Conservation (phyloP, 2,329 filamentous ascomycete species). For the Colletotrichum musae region DNA sequence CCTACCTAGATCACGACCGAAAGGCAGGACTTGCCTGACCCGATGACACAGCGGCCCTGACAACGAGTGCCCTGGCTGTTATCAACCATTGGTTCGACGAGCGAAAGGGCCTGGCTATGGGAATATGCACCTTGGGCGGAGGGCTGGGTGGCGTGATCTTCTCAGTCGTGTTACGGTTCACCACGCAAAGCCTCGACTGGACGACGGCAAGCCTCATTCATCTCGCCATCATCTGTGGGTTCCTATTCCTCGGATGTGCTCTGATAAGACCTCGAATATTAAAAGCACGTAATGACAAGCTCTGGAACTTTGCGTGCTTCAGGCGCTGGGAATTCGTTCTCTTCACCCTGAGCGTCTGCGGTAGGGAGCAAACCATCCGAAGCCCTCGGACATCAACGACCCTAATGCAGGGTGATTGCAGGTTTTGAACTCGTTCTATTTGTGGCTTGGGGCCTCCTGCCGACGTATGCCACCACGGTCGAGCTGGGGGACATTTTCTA, state of each 20-base stretch:
- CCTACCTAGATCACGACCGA: background rate
- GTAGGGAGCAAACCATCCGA: constrained; percentile 38
- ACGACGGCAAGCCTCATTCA: constrained; percentile 43
- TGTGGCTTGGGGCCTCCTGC: constrained; percentile 50
- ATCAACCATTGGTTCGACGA: constrained; percentile 47
- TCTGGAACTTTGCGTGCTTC: constrained; percentile 39
- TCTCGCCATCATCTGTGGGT: constrained; percentile 42
- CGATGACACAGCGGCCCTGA: constrained; percentile 43
- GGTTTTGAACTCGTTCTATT: constrained; percentile 51
- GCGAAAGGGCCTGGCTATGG: constrained; percentile 44
- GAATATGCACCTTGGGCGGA: constrained; percentile 47
- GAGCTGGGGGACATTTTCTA: constrained; percentile 47
- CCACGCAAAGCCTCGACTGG: constrained; percentile 46
- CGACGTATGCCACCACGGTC: constrained; percentile 46
- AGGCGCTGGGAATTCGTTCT: constrained; percentile 46
- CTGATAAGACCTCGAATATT: constrained; percentile 42
- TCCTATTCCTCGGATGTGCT: constrained; percentile 43
- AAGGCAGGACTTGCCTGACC: background rate
- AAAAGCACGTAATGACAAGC: constrained; percentile 21
- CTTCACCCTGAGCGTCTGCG: constrained; percentile 46
- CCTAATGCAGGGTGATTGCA: constrained; percentile 34
- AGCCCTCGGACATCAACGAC: background rate
- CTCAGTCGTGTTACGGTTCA: constrained; percentile 46
- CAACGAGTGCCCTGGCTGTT: constrained; percentile 46
- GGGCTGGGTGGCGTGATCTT: constrained; percentile 50